Evolutionary conservation across 2,329 filamentous ascomycete species (phyloP).

Genomic region (Diaporthe batatas): DNA sequence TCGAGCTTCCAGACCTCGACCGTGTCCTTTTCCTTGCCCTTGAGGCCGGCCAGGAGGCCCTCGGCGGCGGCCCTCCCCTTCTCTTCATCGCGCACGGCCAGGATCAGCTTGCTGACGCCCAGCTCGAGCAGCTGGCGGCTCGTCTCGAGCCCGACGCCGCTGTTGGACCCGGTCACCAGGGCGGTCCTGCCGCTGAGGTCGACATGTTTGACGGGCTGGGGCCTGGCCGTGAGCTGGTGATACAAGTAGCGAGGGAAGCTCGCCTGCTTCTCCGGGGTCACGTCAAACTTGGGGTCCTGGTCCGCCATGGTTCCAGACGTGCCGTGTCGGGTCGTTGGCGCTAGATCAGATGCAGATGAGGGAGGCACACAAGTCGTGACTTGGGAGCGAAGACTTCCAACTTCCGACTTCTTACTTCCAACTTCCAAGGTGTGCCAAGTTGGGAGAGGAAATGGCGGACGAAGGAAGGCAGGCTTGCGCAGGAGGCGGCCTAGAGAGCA

Average conservation of each 20-base stretch:
- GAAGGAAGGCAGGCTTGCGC: too few species aligned
- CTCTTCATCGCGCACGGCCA: too few species aligned
- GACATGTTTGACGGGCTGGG: neutral
- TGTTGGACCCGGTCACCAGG: constrained; percentile 32
- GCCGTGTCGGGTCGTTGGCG: too few species aligned
- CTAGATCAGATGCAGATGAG: too few species aligned
- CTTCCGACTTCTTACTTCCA: too few species aligned
- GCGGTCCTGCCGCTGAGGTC: constrained; percentile 27
- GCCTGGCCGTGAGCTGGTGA: constrained; percentile 10
- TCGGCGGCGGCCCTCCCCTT: too few species aligned
- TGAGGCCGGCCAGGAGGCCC: too few species aligned
- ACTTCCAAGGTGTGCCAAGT: too few species aligned
- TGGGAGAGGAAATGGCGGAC: too few species aligned
- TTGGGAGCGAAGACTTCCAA: too few species aligned
- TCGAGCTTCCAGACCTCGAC: constrained; percentile 58
- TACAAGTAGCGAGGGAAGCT: constrained; percentile 27
- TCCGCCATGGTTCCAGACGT: constrained; percentile 35
- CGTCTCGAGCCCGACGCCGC: constrained; percentile 26
- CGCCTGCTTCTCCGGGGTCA: constrained; percentile 30
- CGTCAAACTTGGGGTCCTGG: constrained; percentile 36
- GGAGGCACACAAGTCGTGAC: too few species aligned
- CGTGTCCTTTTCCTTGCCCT: neutral
- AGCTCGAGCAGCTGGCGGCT: constrained; percentile 40
- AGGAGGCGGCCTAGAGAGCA: too few species aligned
- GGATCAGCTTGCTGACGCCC: constrained; percentile 48